Evolutionary conservation across 2,329 filamentous ascomycete species (phyloP).

Genomic region (Fusarium verrucosum): DNA sequence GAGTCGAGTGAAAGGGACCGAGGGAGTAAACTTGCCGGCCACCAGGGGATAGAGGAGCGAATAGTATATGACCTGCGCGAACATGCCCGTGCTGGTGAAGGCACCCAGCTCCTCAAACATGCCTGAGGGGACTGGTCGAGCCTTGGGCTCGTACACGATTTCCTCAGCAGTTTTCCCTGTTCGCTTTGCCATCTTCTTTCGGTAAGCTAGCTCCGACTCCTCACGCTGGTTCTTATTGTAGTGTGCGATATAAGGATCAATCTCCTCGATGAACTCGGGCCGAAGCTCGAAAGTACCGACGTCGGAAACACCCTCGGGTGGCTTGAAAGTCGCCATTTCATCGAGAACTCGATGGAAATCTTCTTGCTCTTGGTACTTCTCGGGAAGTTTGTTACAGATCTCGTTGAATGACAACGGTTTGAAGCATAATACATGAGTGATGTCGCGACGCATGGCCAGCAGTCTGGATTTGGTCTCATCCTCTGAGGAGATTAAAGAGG

Average conservation of each 20-base stretch:
- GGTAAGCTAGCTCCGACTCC: conserved; percentile 90
- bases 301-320: conserved; percentile 90
- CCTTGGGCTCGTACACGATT: conserved; percentile 89
- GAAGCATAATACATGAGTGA: conserved; percentile 94
- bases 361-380: conserved; percentile 88
- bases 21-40: conserved; percentile 73
- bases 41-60: conserved; percentile 83
- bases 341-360: conserved; percentile 86
- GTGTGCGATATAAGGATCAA: conserved; percentile 95
- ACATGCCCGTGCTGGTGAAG: conserved; percentile 86
- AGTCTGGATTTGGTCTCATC: conserved; percentile 72
- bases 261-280: conserved; percentile 82
- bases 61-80: conserved; percentile 90
- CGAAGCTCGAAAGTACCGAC: conserved; percentile 95
- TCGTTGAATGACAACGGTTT: conserved; percentile 96
- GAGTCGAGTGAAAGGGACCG: conserved; percentile 81
- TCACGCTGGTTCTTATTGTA: conserved; percentile 98
- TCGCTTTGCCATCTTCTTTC: conserved; percentile 85
- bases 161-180: conserved; percentile 82
- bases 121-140: conserved; percentile 78
- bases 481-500: conserved; percentile 75
- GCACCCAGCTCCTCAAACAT: conserved; percentile 78
- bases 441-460: conserved; percentile 83
- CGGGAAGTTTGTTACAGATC: conserved; percentile 83
- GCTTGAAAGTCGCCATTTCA: conserved; percentile 87